These are phyloP conservation scores for Globisporangium cederbergense DNA, from an alignment of 352 stramenopile genomes.

Conservation along the genomic window DNA sequence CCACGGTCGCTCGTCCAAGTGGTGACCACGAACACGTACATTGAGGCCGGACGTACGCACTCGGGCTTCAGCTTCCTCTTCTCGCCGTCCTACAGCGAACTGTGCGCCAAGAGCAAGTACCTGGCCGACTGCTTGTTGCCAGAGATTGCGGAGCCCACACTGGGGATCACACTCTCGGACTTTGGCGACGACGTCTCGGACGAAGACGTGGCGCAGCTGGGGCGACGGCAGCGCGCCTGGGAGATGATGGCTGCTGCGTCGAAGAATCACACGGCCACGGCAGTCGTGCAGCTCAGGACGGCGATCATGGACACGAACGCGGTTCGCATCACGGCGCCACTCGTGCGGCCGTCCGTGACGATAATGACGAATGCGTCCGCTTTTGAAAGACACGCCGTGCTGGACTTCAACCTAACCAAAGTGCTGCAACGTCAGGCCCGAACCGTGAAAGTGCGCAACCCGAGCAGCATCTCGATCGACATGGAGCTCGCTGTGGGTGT, in stretches of 20 bases:
- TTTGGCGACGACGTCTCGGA: constrained; percentile 33
- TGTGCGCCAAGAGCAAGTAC: constrained; percentile 27
- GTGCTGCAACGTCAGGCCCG: constrained; percentile 22
- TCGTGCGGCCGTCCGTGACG: constrained; percentile 35
- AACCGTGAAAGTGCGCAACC: constrained; percentile 43
- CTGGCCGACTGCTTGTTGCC: constrained; percentile 39
- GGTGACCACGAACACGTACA: background rate
- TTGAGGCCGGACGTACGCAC: background rate
- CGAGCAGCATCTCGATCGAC: constrained; percentile 40
- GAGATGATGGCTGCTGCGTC: background rate
- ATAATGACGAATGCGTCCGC: constrained; percentile 2
- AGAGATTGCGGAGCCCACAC: background rate
- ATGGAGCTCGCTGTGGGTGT: constrained; percentile 45
- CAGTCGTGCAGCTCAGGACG: constrained; percentile 30
- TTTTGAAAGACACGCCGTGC: background rate
- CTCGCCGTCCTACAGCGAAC: constrained; percentile 25
- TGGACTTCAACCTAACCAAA: constrained; percentile 40
- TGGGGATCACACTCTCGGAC: constrained; percentile 26
- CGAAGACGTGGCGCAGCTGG: constrained; percentile 30
- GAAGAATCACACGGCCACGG: constrained; percentile 11
- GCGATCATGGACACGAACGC: constrained; percentile 31
- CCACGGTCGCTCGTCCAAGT: constrained; percentile 7
- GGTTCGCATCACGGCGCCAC: constrained; percentile 27
- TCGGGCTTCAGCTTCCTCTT: constrained; percentile 22
- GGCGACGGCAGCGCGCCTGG: constrained; percentile 34